phyloP scores from a whole-genome alignment of 116 monocot species.

The Phalaenopsis hybrid region DNA sequence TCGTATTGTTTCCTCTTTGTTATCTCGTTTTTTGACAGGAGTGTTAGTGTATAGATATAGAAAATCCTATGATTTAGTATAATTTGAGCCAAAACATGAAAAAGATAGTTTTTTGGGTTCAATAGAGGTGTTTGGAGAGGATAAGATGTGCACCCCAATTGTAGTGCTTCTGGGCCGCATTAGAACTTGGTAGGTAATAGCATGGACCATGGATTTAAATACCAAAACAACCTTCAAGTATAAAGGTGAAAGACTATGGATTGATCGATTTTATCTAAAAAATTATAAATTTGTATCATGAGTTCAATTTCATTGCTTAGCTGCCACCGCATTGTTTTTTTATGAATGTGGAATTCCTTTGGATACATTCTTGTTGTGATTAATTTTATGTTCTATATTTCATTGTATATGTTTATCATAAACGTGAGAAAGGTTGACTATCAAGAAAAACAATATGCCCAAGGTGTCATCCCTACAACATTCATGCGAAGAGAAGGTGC shows the following conservation, averaged over 20 bases:
- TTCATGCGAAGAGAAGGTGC: conserved; percentile 97
- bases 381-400: neutral
- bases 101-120: too few relatives aligned
- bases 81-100: too few relatives aligned
- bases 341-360: neutral
- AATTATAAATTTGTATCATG: neutral
- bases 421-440: conserved; percentile 73
- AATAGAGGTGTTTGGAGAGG: too few relatives aligned
- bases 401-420: neutral
- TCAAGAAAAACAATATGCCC: conserved; percentile 95
- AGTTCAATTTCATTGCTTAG: neutral
- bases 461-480: conserved; percentile 89
- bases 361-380: neutral
- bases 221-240: neutral
- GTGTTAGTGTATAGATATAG: too few relatives aligned
- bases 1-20: neutral
- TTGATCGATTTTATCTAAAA: neutral
- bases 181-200: too few relatives aligned
- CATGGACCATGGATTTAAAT: too few relatives aligned
- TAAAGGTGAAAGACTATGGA: neutral
- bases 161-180: too few relatives aligned
- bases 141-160: too few relatives aligned
- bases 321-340: neutral
- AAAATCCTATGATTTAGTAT: too few relatives aligned
- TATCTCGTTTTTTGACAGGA: neutral